These are phyloP conservation scores for Linum trigynum DNA, from an alignment of 345 rosid genomes.

Conservation along the genomic window DNA sequence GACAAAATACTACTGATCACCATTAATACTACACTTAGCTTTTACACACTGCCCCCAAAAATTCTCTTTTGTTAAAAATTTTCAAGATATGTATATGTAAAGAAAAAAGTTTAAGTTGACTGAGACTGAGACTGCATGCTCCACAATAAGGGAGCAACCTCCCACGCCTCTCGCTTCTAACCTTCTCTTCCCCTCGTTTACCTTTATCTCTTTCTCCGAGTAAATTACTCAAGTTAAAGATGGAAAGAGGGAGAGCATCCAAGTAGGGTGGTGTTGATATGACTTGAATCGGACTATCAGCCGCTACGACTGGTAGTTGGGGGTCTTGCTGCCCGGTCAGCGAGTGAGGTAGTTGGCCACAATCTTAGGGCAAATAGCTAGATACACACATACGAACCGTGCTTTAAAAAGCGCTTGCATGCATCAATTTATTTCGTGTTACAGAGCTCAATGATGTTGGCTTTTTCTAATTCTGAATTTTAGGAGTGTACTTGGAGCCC, in stretches of 20 bases:
- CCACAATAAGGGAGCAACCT: conserved; percentile 38
- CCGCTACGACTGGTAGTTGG: too few relatives aligned
- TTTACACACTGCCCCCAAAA: conserved; percentile 35
- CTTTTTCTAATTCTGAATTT: too few relatives aligned
- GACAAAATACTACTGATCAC: not conserved
- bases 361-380: too few relatives aligned
- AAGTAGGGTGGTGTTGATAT: too few relatives aligned
- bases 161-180: conserved; percentile 49
- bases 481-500: too few relatives aligned
- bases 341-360: too few relatives aligned
- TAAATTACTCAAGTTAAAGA: not conserved
- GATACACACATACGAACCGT: too few relatives aligned
- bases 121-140: conserved; percentile 14
- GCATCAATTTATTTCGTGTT: too few relatives aligned
- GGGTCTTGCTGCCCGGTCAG: too few relatives aligned
- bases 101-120: conserved; percentile 34
- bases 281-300: too few relatives aligned
- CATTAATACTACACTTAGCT: not conserved
- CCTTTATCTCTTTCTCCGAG: not conserved
- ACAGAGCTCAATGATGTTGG: too few relatives aligned
- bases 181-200: not conserved
- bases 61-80: conserved; percentile 7
- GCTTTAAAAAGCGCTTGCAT: too few relatives aligned
- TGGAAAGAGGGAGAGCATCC: not conserved
- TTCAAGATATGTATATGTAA: conserved; percentile 21